These are phyloP conservation scores for Isabelozyma rhagii DNA, from an alignment of 805 yeast genomes.

Conservation along the genomic window DNA sequence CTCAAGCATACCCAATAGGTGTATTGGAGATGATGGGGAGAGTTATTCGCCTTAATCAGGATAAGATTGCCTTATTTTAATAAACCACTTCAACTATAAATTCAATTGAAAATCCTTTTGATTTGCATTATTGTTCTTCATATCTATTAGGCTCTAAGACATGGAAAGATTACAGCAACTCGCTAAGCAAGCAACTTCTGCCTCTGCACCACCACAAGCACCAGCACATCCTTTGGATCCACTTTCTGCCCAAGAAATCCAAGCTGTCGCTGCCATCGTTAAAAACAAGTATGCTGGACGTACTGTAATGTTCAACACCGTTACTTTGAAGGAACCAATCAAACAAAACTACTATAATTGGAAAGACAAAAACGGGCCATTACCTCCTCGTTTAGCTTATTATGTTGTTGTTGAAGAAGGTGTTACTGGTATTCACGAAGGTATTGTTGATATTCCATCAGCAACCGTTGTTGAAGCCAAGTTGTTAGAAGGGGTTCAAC, in stretches of 20 bases:
- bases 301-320: slow-evolving; percentile 58
- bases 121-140: neutral
- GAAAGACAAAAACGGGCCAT: slow-evolving; percentile 58
- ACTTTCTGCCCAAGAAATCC: slow-evolving; percentile 59
- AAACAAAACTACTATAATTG: slow-evolving; percentile 61
- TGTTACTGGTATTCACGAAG: slow-evolving; percentile 64
- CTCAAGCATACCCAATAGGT: neutral
- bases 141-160: neutral
- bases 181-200: slow-evolving; percentile 58
- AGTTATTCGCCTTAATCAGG: neutral
- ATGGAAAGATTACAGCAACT: slow-evolving; percentile 70
- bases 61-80: neutral
- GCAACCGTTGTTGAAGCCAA: slow-evolving; percentile 46
- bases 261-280: slow-evolving; percentile 51
- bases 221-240: slow-evolving; percentile 75
- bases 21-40: neutral
- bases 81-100: neutral
- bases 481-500: slow-evolving; percentile 61
- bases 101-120: neutral
- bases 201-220: slow-evolving; percentile 49
- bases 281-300: slow-evolving; percentile 46
- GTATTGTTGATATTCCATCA: slow-evolving; percentile 57
- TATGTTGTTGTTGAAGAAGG: slow-evolving; percentile 60
- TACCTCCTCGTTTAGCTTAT: slow-evolving; percentile 68
- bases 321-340: slow-evolving; percentile 69